phyloP scores from a whole-genome alignment of 495 filamentous ascomycete species.

The Aspergillus leporis region DNA sequence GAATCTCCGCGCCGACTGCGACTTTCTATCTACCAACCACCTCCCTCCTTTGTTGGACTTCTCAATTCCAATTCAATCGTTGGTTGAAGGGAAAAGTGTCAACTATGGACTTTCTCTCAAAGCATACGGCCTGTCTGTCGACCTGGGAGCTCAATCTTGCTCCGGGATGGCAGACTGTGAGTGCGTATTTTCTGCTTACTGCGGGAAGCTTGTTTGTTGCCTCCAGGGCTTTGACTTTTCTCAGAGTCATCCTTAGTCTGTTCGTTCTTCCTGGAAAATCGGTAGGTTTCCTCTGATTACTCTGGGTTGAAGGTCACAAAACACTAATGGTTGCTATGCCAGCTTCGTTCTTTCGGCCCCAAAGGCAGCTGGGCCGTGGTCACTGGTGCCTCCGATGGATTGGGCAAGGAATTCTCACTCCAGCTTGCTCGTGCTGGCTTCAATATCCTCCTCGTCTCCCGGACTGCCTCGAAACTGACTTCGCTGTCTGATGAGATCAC shows the following conservation, averaged over 20 bases:
- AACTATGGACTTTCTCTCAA: conserved; percentile 40
- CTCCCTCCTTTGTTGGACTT: conserved; percentile 3
- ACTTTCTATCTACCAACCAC: conserved; percentile 20
- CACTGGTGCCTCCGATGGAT: conserved; percentile 93
- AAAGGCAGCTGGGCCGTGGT: conserved; percentile 94
- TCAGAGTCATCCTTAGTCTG: conserved; percentile 66
- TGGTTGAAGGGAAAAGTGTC: conserved; percentile 3
- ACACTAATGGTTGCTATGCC: conserved; percentile 7
- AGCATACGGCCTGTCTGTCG: conserved; percentile 35
- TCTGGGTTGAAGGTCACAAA: neutral
- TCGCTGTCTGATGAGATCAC: conserved; percentile 73
- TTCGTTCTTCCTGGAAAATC: conserved; percentile 73
- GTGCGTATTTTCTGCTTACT: conserved; percentile 40
- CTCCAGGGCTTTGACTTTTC: conserved; percentile 57
- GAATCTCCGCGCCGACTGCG: conserved; percentile 13
- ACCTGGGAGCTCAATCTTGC: conserved; percentile 38
- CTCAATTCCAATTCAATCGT: neutral
- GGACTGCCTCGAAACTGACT: conserved; percentile 86
- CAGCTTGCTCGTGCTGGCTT: conserved; percentile 90
- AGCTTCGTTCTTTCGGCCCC: conserved; percentile 89
- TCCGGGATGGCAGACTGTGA: conserved; percentile 40
- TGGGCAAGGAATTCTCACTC: conserved; percentile 93
- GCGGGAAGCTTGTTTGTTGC: conserved; percentile 62
- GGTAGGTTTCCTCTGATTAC: conserved; percentile 40
- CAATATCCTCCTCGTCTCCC: conserved; percentile 91